Conservation (phyloP, 768 basidiomycete genomes). For the Kwoniella heveanensis region DNA sequence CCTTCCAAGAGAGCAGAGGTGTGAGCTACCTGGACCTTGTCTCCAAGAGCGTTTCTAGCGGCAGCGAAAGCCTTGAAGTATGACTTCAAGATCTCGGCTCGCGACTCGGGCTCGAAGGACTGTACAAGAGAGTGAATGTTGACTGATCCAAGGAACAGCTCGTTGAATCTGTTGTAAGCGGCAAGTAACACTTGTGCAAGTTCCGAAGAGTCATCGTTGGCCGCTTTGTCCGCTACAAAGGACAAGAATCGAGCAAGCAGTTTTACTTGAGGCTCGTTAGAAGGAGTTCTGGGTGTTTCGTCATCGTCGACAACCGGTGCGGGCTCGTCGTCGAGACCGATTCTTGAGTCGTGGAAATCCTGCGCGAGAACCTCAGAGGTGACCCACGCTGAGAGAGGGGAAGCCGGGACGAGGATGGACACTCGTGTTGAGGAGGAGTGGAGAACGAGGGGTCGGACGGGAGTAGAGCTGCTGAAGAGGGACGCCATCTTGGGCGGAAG, state of each 20-base stretch:
- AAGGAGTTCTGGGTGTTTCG: slow-evolving; percentile 59
- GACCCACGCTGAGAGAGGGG: slow-evolving; percentile 82
- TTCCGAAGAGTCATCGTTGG: slow-evolving; percentile 58
- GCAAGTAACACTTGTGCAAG: slow-evolving; percentile 65
- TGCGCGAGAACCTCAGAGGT: slow-evolving; percentile 87
- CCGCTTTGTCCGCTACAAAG: slow-evolving; percentile 68
- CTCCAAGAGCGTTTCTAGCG: slow-evolving; percentile 63
- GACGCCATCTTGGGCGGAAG: slow-evolving; percentile 48
- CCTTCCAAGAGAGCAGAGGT: slow-evolving; percentile 58
- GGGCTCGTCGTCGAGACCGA: slow-evolving; percentile 54
- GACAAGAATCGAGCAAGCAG: slow-evolving; percentile 80
- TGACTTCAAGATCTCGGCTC: slow-evolving; percentile 72
- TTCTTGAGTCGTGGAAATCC: slow-evolving; percentile 69
- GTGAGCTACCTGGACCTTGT: slow-evolving; percentile 58
- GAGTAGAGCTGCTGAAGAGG: slow-evolving; percentile 45
- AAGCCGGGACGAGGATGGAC: slow-evolving; percentile 77
- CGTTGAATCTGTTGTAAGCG: slow-evolving; percentile 75
- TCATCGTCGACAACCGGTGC: slow-evolving; percentile 62
- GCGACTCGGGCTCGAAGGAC: slow-evolving; percentile 70
- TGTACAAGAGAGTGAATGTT: slow-evolving; percentile 84
- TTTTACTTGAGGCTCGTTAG: slow-evolving; percentile 69
- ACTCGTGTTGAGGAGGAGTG: slow-evolving; percentile 58
- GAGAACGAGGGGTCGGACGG: slow-evolving; percentile 55
- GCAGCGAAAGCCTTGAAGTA: slow-evolving; percentile 77
- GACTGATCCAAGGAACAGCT: slow-evolving; percentile 68